Base-by-base conservation (phyloP, 208 protist genomes). In the Plasmodiophora brassicae region DNA sequence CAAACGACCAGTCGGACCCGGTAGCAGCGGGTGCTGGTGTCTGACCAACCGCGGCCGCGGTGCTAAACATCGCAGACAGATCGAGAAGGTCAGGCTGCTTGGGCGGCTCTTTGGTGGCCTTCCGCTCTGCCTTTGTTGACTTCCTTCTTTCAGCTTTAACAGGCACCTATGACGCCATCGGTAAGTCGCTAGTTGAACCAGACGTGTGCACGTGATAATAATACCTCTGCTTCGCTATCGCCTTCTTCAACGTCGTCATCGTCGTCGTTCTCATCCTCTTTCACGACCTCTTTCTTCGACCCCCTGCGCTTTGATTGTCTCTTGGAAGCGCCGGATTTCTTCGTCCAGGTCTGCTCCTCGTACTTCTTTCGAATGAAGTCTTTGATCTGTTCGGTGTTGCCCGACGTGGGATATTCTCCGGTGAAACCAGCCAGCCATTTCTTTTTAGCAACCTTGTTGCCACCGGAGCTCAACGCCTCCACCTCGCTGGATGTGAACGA, bases 371-470 rank as follows among this genome's bases (percentile, higher is more conserved):
- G 65, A 38, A 78, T 32, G 65, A 78, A 78, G 10, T 78, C 65
- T 32, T 78, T 78, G 65, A 78, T 78, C 41, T 78, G 65, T 32
- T 78, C 65, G 20, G 65, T 78, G n/a, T 78, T 78, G n/a, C 65
- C 65, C 5, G 65, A 78, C 32, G n/a, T 8, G 32, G 65, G 65
- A 32, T 38, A 32, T 32, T 78, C 65, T 14, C 65, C 65, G 41
- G 5, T 5, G n/a, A 78, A 78, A 14, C 65, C 65, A 38, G 14
- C 65, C n/a, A 78, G 65, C 65, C 65, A 78, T 32, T 78, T 78
- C n/a, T 78, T 78, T 32, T 32, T 5, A 38, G 65, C 65, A 5
- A 32, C 65, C 41, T 78, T 78, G 41, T 78, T 78, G n/a, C 65
- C 65, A 8, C 65, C 65, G n/a, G 5, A 38, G 10, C 41, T 38